Percentiles rank a stretch among this genome's conserved stretches.
Evolutionary conservation across 257 asterid species (phyloP).

Genomic region (Eustoma russellianum): DNA sequence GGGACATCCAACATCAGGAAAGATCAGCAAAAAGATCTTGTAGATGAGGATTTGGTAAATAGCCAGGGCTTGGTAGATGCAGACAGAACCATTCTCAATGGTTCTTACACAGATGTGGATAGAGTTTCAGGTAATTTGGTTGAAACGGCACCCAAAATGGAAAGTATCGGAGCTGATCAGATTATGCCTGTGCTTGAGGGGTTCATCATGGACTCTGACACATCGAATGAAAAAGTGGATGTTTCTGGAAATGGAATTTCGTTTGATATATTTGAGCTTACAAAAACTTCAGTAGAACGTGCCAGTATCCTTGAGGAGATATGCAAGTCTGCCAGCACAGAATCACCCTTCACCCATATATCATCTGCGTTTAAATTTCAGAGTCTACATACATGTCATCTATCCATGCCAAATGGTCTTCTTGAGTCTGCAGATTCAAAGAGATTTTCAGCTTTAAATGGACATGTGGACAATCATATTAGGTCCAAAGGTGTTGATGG

Average conservation of each 20-base stretch:
- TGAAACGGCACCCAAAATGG: constrained; percentile 28
- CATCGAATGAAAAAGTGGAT: constrained; percentile 30
- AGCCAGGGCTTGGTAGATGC: constrained; percentile 18
- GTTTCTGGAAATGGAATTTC: constrained; percentile 33
- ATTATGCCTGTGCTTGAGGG: constrained; percentile 56
- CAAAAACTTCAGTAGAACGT: constrained; percentile 50
- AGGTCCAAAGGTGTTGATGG: constrained; percentile 13
- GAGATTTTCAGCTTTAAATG: constrained; percentile 25
- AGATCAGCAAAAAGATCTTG: constrained; percentile 26
- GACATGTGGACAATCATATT: constrained; percentile 28
- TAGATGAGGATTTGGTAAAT: constrained; percentile 9
- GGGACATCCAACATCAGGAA: constrained; percentile 21
- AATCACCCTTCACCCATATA: constrained; percentile 37
- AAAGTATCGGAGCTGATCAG: constrained; percentile 32
- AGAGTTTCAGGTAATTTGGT: constrained; percentile 11
- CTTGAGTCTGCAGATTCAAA: constrained; percentile 43
- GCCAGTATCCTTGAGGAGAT: constrained; percentile 73
- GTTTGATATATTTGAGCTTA: constrained; percentile 37
- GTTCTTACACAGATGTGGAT: constrained; percentile 20
- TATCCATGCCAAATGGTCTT: constrained; percentile 52
- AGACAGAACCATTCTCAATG: constrained; percentile 18
- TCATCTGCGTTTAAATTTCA: constrained; percentile 42
- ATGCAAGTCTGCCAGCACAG: constrained; percentile 59
- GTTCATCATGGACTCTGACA: constrained; percentile 39
- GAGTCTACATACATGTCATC: constrained; percentile 27